Base-by-base conservation (phyloP, 371 early-diverging fungal genomes). In the Chytridiales sp. region DNA sequence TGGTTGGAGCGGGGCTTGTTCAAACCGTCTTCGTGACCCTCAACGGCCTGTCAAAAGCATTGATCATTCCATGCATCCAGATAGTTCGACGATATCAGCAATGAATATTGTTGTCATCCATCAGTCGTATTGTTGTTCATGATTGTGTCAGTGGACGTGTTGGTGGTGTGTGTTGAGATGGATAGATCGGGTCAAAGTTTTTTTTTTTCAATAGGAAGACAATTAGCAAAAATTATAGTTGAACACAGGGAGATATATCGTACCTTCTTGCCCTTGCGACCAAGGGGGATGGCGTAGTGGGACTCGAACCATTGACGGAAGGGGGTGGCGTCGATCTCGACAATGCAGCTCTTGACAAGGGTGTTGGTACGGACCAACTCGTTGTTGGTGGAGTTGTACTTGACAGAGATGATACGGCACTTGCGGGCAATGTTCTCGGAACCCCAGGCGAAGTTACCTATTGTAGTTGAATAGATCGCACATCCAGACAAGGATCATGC, bases 281-380 rank as follows among this genome's bases (percentile, higher is more conserved):
- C 96, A 47, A 95, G 77, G 59, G 90, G 78, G 64, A 80, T 70
- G 70, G 88, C 97, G 77, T 95, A 97, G 86, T 95, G 95, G 62
- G 90, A 77, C 84, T 97, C 95, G 78, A 93, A 96, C 93, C 96
- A 95, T 78, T 97, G 96, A 72, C 94, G 90, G 93, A 98, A 98
- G 64, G 97, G 96, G 67, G 97, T 92, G 74, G 99, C 96, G 83
- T 96, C 97, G 69, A 99, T 87, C 82, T 99, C 97, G 63, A 99
- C 89, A 69, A 99, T 91, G 75, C 62, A 62, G 34, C 94, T 90
- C 90, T 99, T 99, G 58, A 99, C 99, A 51, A 99, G 87, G 62
- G 99, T 99, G 88, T 99, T 99, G 81, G 99, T 99, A 78, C 99
- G 95, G 79, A 99, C 97, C 75, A 99, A 86, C 84, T 99, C 99